These are phyloP conservation scores for Solidago caesia DNA, from an alignment of 129 eudicot species.

Conservation along the genomic window DNA sequence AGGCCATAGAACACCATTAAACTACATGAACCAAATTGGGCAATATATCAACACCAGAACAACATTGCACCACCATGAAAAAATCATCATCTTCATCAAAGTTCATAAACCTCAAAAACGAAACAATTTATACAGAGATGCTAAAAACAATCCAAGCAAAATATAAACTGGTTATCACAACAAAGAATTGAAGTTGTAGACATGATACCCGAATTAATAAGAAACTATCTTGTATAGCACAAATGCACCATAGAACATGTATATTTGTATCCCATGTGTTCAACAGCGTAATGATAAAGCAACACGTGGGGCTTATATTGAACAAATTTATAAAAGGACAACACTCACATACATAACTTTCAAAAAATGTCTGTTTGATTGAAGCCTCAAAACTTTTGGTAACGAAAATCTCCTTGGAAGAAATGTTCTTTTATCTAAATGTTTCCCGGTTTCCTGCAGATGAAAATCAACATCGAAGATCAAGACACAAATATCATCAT, in stretches of 20 bases:
- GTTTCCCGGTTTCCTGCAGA: too few species aligned
- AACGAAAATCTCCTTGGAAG: neutral
- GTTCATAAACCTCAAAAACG: too few species aligned
- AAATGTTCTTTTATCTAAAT: too few species aligned
- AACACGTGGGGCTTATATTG: constrained; percentile 7
- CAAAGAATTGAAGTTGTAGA: neutral
- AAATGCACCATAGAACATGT: neutral
- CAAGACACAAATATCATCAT: too few species aligned
- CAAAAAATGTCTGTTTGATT: constrained; percentile 5
- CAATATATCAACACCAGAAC: neutral
- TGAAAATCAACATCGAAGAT: too few species aligned
- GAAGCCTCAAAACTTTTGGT: constrained; percentile 7
- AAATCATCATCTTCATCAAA: neutral
- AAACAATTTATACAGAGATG: too few species aligned
- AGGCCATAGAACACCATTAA: neutral
- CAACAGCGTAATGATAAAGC: neutral
- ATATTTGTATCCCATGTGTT: neutral
- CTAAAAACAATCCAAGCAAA: neutral
- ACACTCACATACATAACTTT: constrained; percentile 2
- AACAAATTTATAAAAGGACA: neutral
- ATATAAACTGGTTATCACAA: neutral
- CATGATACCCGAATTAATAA: neutral
- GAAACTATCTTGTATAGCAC: neutral
- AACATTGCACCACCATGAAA: neutral
- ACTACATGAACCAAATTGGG: neutral